Evolutionary conservation across 2,329 filamentous ascomycete genomes (phyloP).

Genomic region (Diaporthe sp.): DNA sequence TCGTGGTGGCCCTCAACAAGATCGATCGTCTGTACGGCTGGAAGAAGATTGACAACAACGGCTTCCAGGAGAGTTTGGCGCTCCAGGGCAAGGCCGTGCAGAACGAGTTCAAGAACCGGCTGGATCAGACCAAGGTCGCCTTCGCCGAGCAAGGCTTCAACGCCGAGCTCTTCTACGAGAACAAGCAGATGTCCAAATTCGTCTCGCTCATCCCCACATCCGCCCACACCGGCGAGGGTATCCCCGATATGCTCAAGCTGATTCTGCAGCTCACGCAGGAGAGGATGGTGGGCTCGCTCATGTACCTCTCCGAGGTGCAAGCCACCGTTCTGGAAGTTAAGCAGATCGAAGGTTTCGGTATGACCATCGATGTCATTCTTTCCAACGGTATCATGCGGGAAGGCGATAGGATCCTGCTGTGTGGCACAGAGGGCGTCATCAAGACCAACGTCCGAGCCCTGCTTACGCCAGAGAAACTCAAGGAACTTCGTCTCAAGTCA

Average conservation of each 20-base stretch:
- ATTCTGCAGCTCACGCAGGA: slow-evolving; percentile 94
- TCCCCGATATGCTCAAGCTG: slow-evolving; percentile 98
- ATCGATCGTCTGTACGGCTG: slow-evolving; percentile 99
- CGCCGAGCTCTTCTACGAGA: slow-evolving; percentile 95
- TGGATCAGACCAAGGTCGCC: slow-evolving; percentile 91
- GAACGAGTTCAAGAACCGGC: slow-evolving; percentile 92
- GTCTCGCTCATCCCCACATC: slow-evolving; percentile 98
- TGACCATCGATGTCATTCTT: slow-evolving; percentile 97
- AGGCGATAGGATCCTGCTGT: slow-evolving; percentile 94
- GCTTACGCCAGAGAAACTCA: slow-evolving; percentile 91
- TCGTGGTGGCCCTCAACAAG: slow-evolving; percentile 99
- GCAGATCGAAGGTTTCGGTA: slow-evolving; percentile 98
- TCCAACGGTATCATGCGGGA: slow-evolving; percentile 96
- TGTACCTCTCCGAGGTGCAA: slow-evolving; percentile 98
- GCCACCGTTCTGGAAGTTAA: slow-evolving; percentile 99
- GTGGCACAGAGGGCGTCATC: slow-evolving; percentile 96
- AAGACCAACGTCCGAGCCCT: slow-evolving; percentile 95
- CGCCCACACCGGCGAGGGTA: slow-evolving; percentile 98
- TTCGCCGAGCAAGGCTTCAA: slow-evolving; percentile 99
- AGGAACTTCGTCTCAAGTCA: slow-evolving; percentile 95
- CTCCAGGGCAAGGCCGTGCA: slow-evolving; percentile 94
- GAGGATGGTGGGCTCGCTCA: slow-evolving; percentile 95
- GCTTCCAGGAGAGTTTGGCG: slow-evolving; percentile 91
- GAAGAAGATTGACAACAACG: slow-evolving; percentile 99
- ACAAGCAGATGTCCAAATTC: slow-evolving; percentile 94